Conservation (phyloP, 768 basidiomycete genomes). For the Rhizopogon roseolus region DNA sequence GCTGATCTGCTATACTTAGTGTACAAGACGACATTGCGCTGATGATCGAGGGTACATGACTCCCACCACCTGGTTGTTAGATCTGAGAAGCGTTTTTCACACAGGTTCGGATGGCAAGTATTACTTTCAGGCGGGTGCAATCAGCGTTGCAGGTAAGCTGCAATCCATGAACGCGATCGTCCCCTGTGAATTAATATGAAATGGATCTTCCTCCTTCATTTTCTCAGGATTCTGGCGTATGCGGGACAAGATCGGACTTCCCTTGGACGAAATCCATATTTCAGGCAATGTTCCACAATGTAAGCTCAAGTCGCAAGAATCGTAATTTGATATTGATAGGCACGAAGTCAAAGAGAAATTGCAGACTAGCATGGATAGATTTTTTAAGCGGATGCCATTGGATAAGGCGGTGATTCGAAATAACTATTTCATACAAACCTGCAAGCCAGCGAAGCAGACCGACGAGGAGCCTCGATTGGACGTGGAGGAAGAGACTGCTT, state of each 20-base stretch:
- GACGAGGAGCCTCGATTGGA: conserved; percentile 1
- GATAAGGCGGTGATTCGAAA: conserved; percentile 69
- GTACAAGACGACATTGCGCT: conserved; percentile 55
- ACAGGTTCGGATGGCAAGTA: conserved; percentile 63
- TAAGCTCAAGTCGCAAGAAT: conserved; percentile 25
- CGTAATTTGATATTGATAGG: conserved; percentile 1
- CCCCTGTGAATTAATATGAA: neutral
- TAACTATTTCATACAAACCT: conserved; percentile 54
- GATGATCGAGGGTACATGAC: conserved; percentile 51
- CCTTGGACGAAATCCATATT: conserved; percentile 68
- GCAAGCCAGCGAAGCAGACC: conserved; percentile 19
- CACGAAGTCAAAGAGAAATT: conserved; percentile 54
- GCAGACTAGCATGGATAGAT: conserved; percentile 60
- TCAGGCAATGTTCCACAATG: conserved; percentile 71
- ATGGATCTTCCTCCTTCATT: neutral
- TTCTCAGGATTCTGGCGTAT: conserved; percentile 69
- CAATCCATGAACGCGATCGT: neutral
- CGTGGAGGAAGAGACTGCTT: conserved; percentile 6
- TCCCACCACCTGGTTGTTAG: conserved; percentile 3
- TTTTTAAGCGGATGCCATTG: conserved; percentile 60
- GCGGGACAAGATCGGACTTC: conserved; percentile 69
- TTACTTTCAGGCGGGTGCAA: conserved; percentile 71
- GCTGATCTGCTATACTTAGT: conserved; percentile 21
- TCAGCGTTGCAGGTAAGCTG: conserved; percentile 54
- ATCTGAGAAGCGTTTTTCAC: conserved; percentile 7